Percentiles rank a stretch among this genome's conserved stretches.
These are phyloP conservation scores for Bipolaris zeicola DNA, from an alignment of 2,329 filamentous ascomycete genomes.

Conservation along the genomic window DNA sequence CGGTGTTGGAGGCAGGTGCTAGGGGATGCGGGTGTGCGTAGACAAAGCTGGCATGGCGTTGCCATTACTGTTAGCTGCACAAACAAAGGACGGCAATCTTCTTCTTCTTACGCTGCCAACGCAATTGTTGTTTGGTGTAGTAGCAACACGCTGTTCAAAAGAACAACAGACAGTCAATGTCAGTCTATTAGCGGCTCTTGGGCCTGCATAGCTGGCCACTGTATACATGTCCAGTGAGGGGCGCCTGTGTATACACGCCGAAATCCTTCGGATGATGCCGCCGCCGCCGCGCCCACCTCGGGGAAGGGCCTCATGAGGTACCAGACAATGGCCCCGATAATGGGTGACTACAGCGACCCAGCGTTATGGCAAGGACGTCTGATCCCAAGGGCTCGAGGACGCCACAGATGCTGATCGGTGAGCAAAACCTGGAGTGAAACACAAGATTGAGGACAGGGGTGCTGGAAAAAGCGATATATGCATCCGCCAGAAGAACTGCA, in stretches of 20 bases:
- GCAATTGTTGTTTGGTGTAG: background rate
- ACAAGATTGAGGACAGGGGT: slow-evolving; percentile 6
- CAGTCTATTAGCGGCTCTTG: background rate
- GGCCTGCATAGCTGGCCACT: background rate
- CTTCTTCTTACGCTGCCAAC: background rate
- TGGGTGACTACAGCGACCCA: slow-evolving; percentile 3
- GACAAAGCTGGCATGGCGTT: background rate
- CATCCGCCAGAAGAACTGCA: background rate
- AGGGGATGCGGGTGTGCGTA: background rate
- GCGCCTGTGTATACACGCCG: background rate
- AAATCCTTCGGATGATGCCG: background rate
- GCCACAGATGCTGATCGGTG: slow-evolving; percentile 18
- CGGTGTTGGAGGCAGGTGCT: background rate
- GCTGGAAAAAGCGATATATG: background rate
- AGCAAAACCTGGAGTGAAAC: slow-evolving; percentile 13
- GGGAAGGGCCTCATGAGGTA: background rate
- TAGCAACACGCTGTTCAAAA: background rate
- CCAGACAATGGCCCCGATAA: slow-evolving; percentile 3
- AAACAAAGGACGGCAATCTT: background rate
- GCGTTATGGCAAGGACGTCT: slow-evolving; percentile 6
- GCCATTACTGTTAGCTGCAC: background rate
- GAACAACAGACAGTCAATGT: background rate
- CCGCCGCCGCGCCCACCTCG: no score
- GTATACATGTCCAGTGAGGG: background rate
- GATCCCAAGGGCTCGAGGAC: slow-evolving; percentile 1